A percentile compares a stretch with the other conserved stretches of the same genome.
Evolutionary conservation across 2,329 filamentous ascomycete genomes (phyloP).

Genomic region (Verticillium isaacii): DNA sequence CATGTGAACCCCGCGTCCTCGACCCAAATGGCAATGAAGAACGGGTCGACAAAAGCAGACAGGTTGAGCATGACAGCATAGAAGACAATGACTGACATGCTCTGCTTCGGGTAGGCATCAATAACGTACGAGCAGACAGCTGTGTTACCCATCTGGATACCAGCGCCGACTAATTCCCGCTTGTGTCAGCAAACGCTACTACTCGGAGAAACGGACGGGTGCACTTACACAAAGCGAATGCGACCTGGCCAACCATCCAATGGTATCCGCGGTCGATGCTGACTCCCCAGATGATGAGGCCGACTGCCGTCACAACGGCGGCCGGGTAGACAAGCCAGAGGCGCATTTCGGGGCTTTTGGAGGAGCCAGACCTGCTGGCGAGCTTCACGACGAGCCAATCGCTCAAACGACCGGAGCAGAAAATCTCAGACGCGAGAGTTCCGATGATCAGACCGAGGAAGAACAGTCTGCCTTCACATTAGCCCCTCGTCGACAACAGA

Average conservation of each 20-base stretch:
- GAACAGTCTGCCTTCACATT: conserved; percentile 28
- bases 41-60: conserved; percentile 38
- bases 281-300: conserved; percentile 50
- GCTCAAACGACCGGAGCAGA: conserved; percentile 47
- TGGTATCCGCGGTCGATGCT: conserved; percentile 48
- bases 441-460: conserved; percentile 51
- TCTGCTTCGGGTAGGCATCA: conserved; percentile 50
- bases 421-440: conserved; percentile 43
- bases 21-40: conserved; percentile 47
- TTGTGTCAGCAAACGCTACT: neutral
- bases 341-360: conserved; percentile 47
- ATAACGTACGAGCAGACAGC: conserved; percentile 47
- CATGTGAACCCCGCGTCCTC: conserved; percentile 40
- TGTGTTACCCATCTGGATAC: conserved; percentile 53
- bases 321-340: conserved; percentile 53
- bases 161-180: conserved; percentile 37
- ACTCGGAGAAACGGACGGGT: neutral
- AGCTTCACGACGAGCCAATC: conserved; percentile 44
- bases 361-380: conserved; percentile 33
- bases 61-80: conserved; percentile 50
- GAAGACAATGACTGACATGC: conserved; percentile 49
- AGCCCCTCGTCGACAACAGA: neutral
- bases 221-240: conserved; percentile 47
- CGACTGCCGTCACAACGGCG: conserved; percentile 39
- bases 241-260: conserved; percentile 53